Evolutionary conservation across 306 rosid genomes (phyloP), one percentile per base, ranked within the genome.

Genomic region (Cucurbita moschata): DNA sequence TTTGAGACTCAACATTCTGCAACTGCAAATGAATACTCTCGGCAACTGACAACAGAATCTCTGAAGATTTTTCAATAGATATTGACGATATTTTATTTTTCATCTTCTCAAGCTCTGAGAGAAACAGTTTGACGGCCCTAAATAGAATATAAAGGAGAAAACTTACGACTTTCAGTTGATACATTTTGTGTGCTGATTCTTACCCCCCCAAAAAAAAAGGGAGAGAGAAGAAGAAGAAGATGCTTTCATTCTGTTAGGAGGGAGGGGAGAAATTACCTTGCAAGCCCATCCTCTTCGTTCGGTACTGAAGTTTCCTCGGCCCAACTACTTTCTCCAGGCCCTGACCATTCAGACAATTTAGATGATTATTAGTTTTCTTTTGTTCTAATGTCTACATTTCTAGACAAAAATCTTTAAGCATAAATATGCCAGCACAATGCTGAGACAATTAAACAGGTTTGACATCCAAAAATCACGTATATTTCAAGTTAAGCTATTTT

Each of bases 71-170:
- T 80, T 79, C 82, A 60, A 79, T 80, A 23, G 92, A 79, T 79
- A 77, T 81, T 3, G 81, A 83, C 77, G 82, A 85, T 71, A 91
- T 85, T 88, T 88, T 94, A 84, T 77, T 83, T 82, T 89, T 88
- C 53, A 91, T 72, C 75, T 88, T 94, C 75, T 80, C 79, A 79
- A 94, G 78, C 81, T 82, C 91, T 84, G 77, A 71, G 37, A 86
- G 82, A 10, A 94, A 88, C 77, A 91, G 79, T 79, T 89, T 87
- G 75, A 88, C 87, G 54, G 84, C 91, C 92, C 99, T 93, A 73
- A 76, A 40, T n/a, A 51, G 61, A 76, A 44, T 2, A 18, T 11
- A 30, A 63, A 59, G 44, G 57, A 23, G 58, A 44, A 66, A 35
- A 59, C 58, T 16, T 75, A 60, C 56, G 43, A 64, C 65, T 37